A percentile compares a stretch with the other conserved stretches of the same genome.
Evolutionary conservation across 2,329 filamentous ascomycete genomes (phyloP).

Genomic region (Tolypocladium ophioglossoides): DNA sequence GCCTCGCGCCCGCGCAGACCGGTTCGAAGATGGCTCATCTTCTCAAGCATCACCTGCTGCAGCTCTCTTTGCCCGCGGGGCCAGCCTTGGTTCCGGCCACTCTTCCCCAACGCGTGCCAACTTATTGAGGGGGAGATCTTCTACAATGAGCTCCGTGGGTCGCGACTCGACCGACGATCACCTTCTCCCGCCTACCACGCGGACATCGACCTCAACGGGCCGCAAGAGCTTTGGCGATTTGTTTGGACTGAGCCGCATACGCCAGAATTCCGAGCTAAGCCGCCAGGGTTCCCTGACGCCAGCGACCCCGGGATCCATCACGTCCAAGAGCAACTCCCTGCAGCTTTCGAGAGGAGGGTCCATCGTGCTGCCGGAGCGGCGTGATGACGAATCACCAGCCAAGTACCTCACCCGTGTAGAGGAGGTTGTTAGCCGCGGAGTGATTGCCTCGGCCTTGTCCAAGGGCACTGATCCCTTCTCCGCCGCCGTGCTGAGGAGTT

Average conservation of each 20-base stretch:
- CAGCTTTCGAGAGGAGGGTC: slow-evolving; percentile 67
- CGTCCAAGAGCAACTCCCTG: slow-evolving; percentile 75
- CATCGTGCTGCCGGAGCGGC: slow-evolving; percentile 61
- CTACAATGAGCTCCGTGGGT: slow-evolving; percentile 76
- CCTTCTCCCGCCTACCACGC: slow-evolving; percentile 53
- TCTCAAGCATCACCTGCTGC: slow-evolving; percentile 31
- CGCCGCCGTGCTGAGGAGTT: slow-evolving; percentile 75
- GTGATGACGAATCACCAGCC: slow-evolving; percentile 81
- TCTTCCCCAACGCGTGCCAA: slow-evolving; percentile 58
- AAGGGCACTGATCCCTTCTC: slow-evolving; percentile 82
- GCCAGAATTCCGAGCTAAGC: slow-evolving; percentile 69
- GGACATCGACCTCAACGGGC: slow-evolving; percentile 80
- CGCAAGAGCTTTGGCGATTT: slow-evolving; percentile 89
- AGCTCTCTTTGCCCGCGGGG: slow-evolving; percentile 31
- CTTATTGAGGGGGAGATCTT: slow-evolving; percentile 66
- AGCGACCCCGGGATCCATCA: slow-evolving; percentile 56
- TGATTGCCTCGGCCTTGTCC: slow-evolving; percentile 75
- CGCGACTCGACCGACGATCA: slow-evolving; percentile 62
- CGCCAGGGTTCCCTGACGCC: slow-evolving; percentile 60
- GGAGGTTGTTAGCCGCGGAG: slow-evolving; percentile 65
- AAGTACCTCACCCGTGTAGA: slow-evolving; percentile 82
- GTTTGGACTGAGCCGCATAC: slow-evolving; percentile 65
- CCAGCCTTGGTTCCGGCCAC: slow-evolving; percentile 40
- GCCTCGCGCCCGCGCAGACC: slow-evolving; percentile 11
- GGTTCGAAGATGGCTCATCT: slow-evolving; percentile 7